Percentiles rank a stretch among this genome's conserved stretches.
phyloP scores from a whole-genome alignment of 768 basidiomycete genomes.

The Obba rivulosa region DNA sequence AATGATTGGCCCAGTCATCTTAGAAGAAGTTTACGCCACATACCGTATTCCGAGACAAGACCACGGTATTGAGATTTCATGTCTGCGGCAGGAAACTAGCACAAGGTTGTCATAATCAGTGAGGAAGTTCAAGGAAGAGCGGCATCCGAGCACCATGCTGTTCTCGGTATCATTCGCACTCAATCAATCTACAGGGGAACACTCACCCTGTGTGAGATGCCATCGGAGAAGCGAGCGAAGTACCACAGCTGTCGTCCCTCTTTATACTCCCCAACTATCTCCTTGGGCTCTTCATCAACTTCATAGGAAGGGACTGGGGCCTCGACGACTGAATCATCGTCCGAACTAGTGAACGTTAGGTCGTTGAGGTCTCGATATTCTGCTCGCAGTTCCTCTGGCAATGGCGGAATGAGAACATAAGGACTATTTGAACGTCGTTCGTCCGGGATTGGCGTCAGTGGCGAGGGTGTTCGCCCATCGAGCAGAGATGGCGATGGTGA shows the following conservation, averaged over 20 bases:
- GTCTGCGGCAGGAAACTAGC: slow-evolving; percentile 14
- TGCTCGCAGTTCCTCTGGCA: slow-evolving; percentile 1
- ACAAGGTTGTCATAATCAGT: too few species aligned
- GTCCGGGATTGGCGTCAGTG: neutral
- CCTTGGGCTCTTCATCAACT: slow-evolving; percentile 8
- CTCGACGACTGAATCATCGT: neutral
- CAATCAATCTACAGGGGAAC: neutral
- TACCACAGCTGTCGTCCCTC: slow-evolving; percentile 41
- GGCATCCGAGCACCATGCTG: too few species aligned
- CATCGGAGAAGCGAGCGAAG: slow-evolving; percentile 54
- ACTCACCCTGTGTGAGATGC: slow-evolving; percentile 55
- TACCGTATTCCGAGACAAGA: slow-evolving; percentile 55
- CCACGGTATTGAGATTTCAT: slow-evolving; percentile 36
- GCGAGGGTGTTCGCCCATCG: neutral
- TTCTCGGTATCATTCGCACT: too few species aligned
- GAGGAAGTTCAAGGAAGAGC: too few species aligned
- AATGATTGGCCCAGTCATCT: neutral
- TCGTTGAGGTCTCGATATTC: neutral
- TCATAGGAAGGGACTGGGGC: slow-evolving; percentile 4
- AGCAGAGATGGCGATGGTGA: neutral
- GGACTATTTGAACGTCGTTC: neutral
- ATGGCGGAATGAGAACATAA: neutral
- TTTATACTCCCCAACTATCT: slow-evolving; percentile 53
- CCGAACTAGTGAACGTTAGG: neutral
- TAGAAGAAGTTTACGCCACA: slow-evolving; percentile 12